phyloP scores from a whole-genome alignment of 2,329 filamentous ascomycete species.

The Colletotrichum noveboracense region DNA sequence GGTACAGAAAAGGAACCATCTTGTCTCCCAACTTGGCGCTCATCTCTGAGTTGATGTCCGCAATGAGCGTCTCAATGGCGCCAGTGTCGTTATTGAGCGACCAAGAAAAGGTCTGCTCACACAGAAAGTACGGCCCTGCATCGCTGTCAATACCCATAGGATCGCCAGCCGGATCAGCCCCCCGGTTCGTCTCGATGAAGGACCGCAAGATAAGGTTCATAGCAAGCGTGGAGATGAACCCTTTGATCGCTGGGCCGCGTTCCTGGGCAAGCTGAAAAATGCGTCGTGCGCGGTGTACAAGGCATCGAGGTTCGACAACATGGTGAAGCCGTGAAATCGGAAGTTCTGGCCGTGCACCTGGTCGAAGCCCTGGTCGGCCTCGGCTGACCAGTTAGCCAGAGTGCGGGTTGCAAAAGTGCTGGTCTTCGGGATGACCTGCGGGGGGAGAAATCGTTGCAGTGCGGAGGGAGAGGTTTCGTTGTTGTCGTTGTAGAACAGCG shows the following conservation, averaged over 20 bases:
- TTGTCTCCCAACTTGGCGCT: neutral
- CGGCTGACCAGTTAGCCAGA: neutral
- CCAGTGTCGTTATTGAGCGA: neutral
- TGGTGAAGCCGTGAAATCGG: neutral
- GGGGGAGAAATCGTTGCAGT: neutral
- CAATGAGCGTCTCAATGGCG: neutral
- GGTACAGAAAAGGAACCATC: neutral
- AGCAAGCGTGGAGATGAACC: neutral
- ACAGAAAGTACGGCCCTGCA: neutral
- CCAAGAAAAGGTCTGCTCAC: neutral
- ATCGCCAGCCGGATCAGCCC: neutral
- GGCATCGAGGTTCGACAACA: neutral
- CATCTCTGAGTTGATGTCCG: neutral
- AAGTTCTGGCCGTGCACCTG: neutral
- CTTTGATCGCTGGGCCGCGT: neutral
- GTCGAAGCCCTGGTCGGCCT: neutral
- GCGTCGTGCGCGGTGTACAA: neutral
- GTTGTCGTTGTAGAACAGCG: neutral
- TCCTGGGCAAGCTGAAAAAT: neutral
- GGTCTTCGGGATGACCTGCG: neutral
- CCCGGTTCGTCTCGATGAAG: neutral
- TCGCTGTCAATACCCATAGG: neutral
- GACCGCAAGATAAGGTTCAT: neutral
- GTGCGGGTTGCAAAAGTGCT: neutral
- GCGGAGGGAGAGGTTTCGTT: neutral